Evolutionary conservation across 108 stramenopile genomes (phyloP).

Genomic region (Cylindrotheca closterium): DNA sequence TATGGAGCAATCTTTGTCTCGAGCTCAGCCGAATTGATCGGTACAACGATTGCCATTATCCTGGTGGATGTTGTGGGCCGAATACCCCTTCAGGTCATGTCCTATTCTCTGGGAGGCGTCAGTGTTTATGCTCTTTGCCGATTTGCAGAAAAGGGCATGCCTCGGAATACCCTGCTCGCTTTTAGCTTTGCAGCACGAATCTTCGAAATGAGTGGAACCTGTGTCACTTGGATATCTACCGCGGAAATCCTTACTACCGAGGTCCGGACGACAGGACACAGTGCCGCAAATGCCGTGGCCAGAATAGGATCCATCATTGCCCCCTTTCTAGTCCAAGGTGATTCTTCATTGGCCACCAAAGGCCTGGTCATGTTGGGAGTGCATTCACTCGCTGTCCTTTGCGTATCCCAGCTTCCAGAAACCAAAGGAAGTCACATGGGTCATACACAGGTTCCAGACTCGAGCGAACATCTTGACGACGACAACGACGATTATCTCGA

Average conservation of each 20-base stretch:
- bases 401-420: slow-evolving; percentile 53
- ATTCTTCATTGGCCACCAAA: slow-evolving; percentile 31
- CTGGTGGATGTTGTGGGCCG: slow-evolving; percentile 64
- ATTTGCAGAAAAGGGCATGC: slow-evolving; percentile 17
- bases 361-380: slow-evolving; percentile 54
- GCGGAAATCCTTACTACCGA: slow-evolving; percentile 81
- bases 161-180: slow-evolving; percentile 31
- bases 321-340: slow-evolving; percentile 60
- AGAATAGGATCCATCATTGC: slow-evolving; percentile 59
- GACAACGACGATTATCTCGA: slow-evolving; percentile 4
- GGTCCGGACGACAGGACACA: slow-evolving; percentile 67
- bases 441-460: slow-evolving; percentile 1
- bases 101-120: slow-evolving; percentile 62
- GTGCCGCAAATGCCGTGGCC: slow-evolving; percentile 77
- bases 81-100: slow-evolving; percentile 54
- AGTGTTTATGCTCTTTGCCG: slow-evolving; percentile 40
- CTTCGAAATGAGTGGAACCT: slow-evolving; percentile 72
- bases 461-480: not conserved
- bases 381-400: slow-evolving; percentile 36
- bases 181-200: slow-evolving; percentile 66
- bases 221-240: slow-evolving; percentile 70
- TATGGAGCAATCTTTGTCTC: slow-evolving; percentile 67
- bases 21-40: slow-evolving; percentile 64
- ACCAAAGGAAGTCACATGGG: slow-evolving; percentile 58
- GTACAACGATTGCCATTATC: slow-evolving; percentile 59